Percentiles rank a stretch among this genome's conserved stretches.
Evolutionary conservation across 2,329 filamentous ascomycete species (phyloP).

Genomic region (Paecilomyces sp.): DNA sequence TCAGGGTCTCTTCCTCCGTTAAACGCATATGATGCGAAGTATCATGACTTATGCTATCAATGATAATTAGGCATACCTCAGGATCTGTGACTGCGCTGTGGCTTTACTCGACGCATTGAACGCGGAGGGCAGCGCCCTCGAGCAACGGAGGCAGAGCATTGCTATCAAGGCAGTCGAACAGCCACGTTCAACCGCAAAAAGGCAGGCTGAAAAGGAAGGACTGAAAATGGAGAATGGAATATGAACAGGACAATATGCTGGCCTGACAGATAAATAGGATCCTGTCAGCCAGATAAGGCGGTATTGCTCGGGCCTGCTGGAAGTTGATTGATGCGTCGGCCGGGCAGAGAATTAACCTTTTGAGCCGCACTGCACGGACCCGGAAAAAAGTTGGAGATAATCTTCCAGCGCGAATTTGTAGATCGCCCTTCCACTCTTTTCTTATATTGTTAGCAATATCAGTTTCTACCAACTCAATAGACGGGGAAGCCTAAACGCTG

Average conservation of each 20-base stretch:
- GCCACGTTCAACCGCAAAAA: not conserved
- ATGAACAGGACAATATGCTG: not conserved
- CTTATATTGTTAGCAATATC: not conserved
- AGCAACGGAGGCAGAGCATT: conserved; percentile 28
- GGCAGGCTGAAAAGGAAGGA: not conserved
- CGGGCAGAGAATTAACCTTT: not conserved
- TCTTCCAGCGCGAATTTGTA: not conserved
- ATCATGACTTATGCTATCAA: not conserved
- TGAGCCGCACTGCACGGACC: not conserved
- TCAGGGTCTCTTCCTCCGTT: not conserved
- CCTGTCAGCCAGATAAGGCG: not conserved
- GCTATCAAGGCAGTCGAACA: conserved; percentile 1
- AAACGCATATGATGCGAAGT: not conserved
- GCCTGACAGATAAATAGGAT: conserved; percentile 1
- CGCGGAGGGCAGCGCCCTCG: conserved; percentile 20
- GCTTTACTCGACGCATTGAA: conserved; percentile 11
- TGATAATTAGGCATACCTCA: not conserved
- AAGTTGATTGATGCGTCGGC: not conserved
- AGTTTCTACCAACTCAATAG: not conserved
- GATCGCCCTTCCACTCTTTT: not conserved
- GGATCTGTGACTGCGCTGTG: not conserved
- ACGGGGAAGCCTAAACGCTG: not conserved
- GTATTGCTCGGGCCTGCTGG: not conserved
- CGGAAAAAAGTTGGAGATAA: not conserved
- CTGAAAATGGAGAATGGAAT: not conserved